These are phyloP conservation scores for Capronia coronata DNA, from an alignment of 2,329 filamentous ascomycete genomes.

Conservation along the genomic window DNA sequence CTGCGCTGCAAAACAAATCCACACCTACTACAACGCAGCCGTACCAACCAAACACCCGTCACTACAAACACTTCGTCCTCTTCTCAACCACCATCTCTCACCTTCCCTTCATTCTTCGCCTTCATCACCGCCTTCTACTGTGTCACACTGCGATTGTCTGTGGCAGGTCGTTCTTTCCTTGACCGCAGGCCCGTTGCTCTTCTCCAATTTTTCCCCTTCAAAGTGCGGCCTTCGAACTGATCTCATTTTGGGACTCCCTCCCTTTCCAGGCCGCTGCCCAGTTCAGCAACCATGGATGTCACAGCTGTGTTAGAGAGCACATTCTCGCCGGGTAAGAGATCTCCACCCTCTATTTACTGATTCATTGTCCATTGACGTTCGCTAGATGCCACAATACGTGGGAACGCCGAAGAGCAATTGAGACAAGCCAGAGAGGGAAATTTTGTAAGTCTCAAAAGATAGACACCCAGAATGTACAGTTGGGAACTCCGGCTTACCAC, in stretches of 20 bases:
- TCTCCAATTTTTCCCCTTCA: constrained; percentile 1
- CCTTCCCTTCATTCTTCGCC: constrained; percentile 14
- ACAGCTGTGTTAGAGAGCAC: constrained; percentile 97
- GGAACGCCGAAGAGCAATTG: constrained; percentile 89
- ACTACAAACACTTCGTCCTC: constrained; percentile 1
- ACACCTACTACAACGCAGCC: no score
- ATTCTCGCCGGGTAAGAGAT: constrained; percentile 75
- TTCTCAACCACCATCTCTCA: neutral
- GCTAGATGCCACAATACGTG: constrained; percentile 80
- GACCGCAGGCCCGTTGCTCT: constrained; percentile 20
- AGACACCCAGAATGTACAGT: constrained; percentile 3
- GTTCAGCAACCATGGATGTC: constrained; percentile 71
- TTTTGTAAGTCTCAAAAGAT: constrained; percentile 65
- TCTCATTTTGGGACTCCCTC: constrained; percentile 11
- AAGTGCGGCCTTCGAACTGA: neutral
- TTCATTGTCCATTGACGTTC: constrained; percentile 35
- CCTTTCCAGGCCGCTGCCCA: constrained; percentile 22
- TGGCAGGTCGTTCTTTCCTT: constrained; percentile 26
- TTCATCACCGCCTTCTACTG: constrained; percentile 6
- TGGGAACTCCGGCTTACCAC: constrained; percentile 16
- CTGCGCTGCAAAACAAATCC: constrained; percentile 11
- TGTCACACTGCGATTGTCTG: neutral
- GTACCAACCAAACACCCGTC: neutral
- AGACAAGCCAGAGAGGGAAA: constrained; percentile 86
- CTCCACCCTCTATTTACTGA: constrained; percentile 7